Base-by-base conservation (phyloP, 2,329 filamentous ascomycete species). In the Cladosporium austrohemisphaericum region DNA sequence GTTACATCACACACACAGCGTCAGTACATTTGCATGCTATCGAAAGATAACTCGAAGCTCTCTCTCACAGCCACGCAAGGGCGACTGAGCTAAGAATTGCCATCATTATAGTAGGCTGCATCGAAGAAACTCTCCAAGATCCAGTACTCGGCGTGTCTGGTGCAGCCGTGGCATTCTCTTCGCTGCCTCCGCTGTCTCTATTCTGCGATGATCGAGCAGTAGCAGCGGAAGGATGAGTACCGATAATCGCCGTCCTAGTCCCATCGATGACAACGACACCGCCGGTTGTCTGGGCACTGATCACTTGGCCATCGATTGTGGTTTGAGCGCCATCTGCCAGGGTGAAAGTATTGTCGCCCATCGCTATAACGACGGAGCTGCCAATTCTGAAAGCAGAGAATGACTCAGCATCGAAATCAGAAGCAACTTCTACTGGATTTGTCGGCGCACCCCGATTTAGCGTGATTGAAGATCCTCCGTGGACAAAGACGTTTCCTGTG, bases 281-380 rank as follows among this genome's bases (percentile, higher is more conserved):
- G 9, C 45, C 45, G 10, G 33, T 48, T 3, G 35, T 9, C 6
- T 19, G n/a, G 9, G 45, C 45, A 18, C 45, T 38, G 22, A 48
- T 5, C 11, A n/a, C 16, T 9, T 23, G n/a, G 8, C 8, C 18
- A 8, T 19, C 26, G 16, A 48, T 3, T 1, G 28, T 40, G 5
- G 45, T 48, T 14, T 18, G 45, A 9, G 35, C 25, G 9, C 45
- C 45, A 13, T 48, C 36, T 2, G 35, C 45, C 11, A 48, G 26
- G 5, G 35, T 48, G 8, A 48, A 13, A 1, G 35, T 40, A 16
- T 22, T 48, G 23, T 18, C 33, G n/a, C 8, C 29, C 14, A 16
- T n/a, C 10, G 31, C 19, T 5, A 48, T 7, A 6, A 38, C 18
- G 18, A 48, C 25, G 11, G 32, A 37, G 6, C 10, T 40, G 9